These are phyloP conservation scores for Trichoderma brevicompactum DNA, from an alignment of 2,329 filamentous ascomycete species.

Conservation along the genomic window DNA sequence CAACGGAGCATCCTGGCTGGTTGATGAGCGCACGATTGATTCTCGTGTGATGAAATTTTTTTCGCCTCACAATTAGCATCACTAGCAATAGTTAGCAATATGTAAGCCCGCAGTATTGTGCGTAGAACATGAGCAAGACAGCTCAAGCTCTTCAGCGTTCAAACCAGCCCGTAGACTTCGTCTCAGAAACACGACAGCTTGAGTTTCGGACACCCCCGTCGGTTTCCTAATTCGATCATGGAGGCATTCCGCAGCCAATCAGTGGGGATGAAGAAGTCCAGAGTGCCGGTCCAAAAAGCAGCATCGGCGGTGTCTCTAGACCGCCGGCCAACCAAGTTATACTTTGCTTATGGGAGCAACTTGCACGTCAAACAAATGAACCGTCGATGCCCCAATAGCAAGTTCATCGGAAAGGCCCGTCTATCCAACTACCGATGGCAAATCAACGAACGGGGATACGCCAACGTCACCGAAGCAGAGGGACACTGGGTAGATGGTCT, in stretches of 20 bases:
- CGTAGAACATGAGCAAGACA: background rate
- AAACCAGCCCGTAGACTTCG: slow-evolving; percentile 1
- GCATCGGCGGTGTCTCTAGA: slow-evolving; percentile 30
- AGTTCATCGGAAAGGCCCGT: slow-evolving; percentile 45
- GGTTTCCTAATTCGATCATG: slow-evolving; percentile 21
- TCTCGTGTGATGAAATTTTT: slow-evolving; percentile 4
- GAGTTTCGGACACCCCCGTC: background rate
- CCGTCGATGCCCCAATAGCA: slow-evolving; percentile 48
- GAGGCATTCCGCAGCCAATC: slow-evolving; percentile 20
- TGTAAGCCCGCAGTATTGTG: slow-evolving; percentile 19
- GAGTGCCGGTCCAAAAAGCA: slow-evolving; percentile 28
- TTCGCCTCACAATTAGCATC: slow-evolving; percentile 7
- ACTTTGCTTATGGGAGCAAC: slow-evolving; percentile 55
- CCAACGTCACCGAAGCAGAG: slow-evolving; percentile 46
- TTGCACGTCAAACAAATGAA: slow-evolving; percentile 52
- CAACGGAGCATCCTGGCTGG: slow-evolving; percentile 21
- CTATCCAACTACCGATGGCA: slow-evolving; percentile 49
- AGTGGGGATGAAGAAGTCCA: slow-evolving; percentile 18
- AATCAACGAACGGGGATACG: slow-evolving; percentile 54
- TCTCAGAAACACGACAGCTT: slow-evolving; percentile 6
- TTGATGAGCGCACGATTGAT: slow-evolving; percentile 1
- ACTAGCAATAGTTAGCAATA: slow-evolving; percentile 15
- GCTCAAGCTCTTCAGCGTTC: slow-evolving; percentile 4
- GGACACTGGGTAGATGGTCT: slow-evolving; percentile 48
- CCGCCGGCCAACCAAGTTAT: slow-evolving; percentile 40